Base-by-base conservation (phyloP, 2,329 filamentous ascomycete genomes). In the Didymella pinodella region DNA sequence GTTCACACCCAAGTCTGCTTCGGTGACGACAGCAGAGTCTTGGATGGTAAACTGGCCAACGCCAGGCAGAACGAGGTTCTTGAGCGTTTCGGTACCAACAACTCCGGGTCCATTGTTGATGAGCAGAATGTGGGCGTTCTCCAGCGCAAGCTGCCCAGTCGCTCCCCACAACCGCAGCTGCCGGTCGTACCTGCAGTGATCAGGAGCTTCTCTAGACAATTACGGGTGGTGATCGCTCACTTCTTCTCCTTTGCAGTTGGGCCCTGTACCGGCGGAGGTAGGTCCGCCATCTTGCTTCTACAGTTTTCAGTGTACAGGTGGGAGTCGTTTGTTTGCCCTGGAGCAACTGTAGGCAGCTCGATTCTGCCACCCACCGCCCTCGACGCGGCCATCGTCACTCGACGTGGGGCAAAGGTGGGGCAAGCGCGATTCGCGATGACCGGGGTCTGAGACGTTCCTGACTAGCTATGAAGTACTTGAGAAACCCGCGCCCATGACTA, bases 141-240 rank as follows among this genome's bases (percentile, higher is more conserved):
- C 96, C 2, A 99, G 84, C 16, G 93, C 94, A 66, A 90, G 85
- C 76, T 99, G 95, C 18, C 95, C 95, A 49, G 87, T 92, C 41
- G 94, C 93, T 62, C 93, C 96, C 95, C 95, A 99, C 14, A 99
- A 82, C 52, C 96, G 90, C 40, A 99, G 87, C 79, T 99, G 95
- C 52, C 95, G 88, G 77, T 99, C 95, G 80, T 99, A 99, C 62
- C 75, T 77, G 57, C 28, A n/a, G 74, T 92, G 57, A 67, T 81
- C 64, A 75, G 65, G 43, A 61, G 54, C 44, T 61, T 46, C 46
- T 69, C 59, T 44, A 10, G n/a, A 8, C 25, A 7, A 18, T 10
- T 3, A 14, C 25, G 16, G 48, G 43, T 40, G 31, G 28, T 7
- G 43, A 3, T 2, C 7, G 38, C 48, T 66, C 54, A 76, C 77